Base-by-base conservation (phyloP, 2,329 filamentous ascomycete species). In the Pseudofabraea citricarpa region DNA sequence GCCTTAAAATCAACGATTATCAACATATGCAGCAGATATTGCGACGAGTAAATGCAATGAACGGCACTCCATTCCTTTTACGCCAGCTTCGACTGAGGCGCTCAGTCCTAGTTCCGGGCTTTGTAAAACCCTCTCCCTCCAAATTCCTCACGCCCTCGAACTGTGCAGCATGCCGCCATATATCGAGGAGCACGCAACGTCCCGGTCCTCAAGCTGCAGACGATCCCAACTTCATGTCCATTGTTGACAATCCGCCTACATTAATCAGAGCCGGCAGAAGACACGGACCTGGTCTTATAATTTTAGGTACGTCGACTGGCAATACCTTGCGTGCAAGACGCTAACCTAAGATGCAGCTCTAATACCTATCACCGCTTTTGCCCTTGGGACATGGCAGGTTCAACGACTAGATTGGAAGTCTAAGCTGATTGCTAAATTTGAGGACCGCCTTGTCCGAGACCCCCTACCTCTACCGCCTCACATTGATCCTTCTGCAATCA, bases 391-490 rank as follows among this genome's bases (percentile, higher is more conserved):
- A 51, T 98, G 93, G 93, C 93, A 98, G 64, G 87, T 98, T 42
- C 81, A 95, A 64, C 85, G 93, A 9, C 78, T 98, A 2, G 81
- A 83, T 46, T 95, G 91, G 90, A 98, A 98, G 65, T 90, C 89
- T 4, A 86, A 95, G 36, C 74, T 98, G 10, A 83, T 98, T 48
- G 89, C 91, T 47, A 88, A 85, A 55, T 89, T 87, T 65, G 93
- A 97, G 68, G 90, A 98, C 71, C 86, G 91, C 5, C 77, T 98
- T 26, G 77, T 95, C 31, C 87, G 87, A 44, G 77, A 85, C 15
- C 93, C 93, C 0, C 72, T 98, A 0, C 91, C 91, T 0, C 72
- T 98, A 0, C 93, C 93, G 4, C 83, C 89, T 2, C 77, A 79
- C 43, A 75, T 98, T 50, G 90, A 97, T 62, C 85, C 88, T 0